Evolutionary conservation across 495 filamentous ascomycete species (phyloP), one percentile per base, ranked within the genome.

Genomic region (Xylaria grammica): DNA sequence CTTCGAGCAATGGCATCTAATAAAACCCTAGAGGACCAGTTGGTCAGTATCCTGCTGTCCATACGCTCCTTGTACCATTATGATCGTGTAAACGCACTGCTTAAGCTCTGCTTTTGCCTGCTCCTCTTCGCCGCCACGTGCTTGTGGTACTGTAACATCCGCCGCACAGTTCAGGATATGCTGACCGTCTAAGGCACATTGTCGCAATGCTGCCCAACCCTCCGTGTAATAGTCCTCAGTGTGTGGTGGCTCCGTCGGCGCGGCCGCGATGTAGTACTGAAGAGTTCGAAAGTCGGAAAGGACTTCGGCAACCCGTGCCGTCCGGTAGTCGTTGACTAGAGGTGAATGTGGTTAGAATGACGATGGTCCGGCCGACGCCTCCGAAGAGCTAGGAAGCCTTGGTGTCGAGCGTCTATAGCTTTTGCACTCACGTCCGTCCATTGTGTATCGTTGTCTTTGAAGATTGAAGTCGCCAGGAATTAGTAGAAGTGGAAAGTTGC

Each of bases 251-350:
- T 84, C 80, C 59, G 84, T 84, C 48, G 87, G 85, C 24, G 87
- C 89, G 55, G 89, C 85, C 42, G 89, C 84, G 75, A 96, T 94
- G 74, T 90, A 91, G 72, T 88, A 81, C 70, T 96, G 90, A 2
- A 96, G 84, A 59, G 86, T 90, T 63, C 90, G 89, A 81, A 93
- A 97, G 78, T 96, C 93, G 70, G 85, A 84, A 69, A 96, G 90
- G 63, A 96, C 81, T 75, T 96, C 90, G 72, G 90, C 87, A 72
- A 97, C 86, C 74, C 93, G 88, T 71, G 87, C 81, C 63, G 90
- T 89, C 73, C 93, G 90, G 70, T 88, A 89, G 68, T 93, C 86
- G 78, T 97, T 96, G 65, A 96, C 93, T 97, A 73, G 45, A 55
- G 19, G 53, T 34, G 32, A 5, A n/a, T 29, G 17, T 56, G 45